Percentiles rank a stretch among this genome's conserved stretches.
These are phyloP conservation scores for Skeletonema marinoi DNA, from an alignment of 108 stramenopile species.

Conservation along the genomic window DNA sequence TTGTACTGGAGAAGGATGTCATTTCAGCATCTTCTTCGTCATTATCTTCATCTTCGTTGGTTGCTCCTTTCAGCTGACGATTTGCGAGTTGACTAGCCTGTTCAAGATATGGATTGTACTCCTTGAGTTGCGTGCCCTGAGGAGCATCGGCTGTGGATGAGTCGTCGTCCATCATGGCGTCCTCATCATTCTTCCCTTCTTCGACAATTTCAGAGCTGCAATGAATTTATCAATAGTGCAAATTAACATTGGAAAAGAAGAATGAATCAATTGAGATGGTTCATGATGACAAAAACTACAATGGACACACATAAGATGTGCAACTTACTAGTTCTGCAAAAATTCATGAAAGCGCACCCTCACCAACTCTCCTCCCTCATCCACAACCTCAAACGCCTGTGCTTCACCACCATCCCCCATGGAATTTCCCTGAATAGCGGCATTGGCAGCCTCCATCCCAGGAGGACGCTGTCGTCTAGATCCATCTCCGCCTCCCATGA, in stretches of 20 bases:
- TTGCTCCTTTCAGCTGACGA: constrained; percentile 44
- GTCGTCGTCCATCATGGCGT: constrained; percentile 23
- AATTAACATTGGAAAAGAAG: background rate
- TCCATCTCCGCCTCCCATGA: background rate
- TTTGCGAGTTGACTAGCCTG: constrained; percentile 67
- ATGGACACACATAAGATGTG: background rate
- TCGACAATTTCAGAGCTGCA: constrained; percentile 38
- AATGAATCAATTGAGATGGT: background rate
- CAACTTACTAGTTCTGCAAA: constrained; percentile 68
- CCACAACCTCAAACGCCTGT: constrained; percentile 54
- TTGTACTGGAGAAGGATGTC: constrained; percentile 62
- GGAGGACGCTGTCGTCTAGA: constrained; percentile 7
- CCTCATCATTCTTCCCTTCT: constrained; percentile 4
- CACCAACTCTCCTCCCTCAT: constrained; percentile 83
- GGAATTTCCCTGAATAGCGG: constrained; percentile 74
- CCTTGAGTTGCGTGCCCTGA: constrained; percentile 12
- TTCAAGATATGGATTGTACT: constrained; percentile 72
- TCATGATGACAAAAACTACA: background rate
- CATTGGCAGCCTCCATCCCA: constrained; percentile 48
- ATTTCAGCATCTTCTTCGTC: constrained; percentile 21
- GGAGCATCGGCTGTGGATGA: background rate
- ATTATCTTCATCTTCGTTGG: constrained; percentile 30
- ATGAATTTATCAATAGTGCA: background rate
- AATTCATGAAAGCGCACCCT: constrained; percentile 70
- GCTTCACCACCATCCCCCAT: constrained; percentile 44